Conservation (phyloP, 2,329 filamentous ascomycete genomes). For the Pyricularia pennisetigena region DNA sequence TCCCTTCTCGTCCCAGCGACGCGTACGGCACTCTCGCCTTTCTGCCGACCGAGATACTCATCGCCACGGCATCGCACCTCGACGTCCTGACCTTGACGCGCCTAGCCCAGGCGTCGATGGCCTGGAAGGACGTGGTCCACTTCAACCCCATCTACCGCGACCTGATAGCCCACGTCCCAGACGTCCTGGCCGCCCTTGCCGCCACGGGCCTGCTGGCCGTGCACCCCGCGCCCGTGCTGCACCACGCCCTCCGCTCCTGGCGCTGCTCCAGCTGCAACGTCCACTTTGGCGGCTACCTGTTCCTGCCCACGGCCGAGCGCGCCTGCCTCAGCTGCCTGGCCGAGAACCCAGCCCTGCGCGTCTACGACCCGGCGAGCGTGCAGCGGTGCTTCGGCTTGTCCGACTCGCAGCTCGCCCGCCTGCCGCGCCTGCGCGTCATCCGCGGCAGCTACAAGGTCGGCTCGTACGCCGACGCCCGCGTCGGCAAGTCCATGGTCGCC, state of each 20-base stretch:
- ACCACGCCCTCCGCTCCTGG: background rate
- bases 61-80: background rate
- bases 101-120: background rate
- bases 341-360: background rate
- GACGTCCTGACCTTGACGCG: slow-evolving; percentile 1
- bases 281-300: slow-evolving; percentile 4
- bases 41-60: background rate
- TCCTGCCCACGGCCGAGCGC: slow-evolving; percentile 3
- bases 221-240: background rate
- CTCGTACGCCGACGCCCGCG: background rate
- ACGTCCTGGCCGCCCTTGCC: background rate
- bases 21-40: background rate
- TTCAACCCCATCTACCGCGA: background rate
- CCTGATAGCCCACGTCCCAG: background rate
- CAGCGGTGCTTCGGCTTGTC: background rate
- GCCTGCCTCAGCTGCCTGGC: slow-evolving; percentile 1
- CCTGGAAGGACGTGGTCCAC: background rate
- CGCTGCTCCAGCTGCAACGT: background rate
- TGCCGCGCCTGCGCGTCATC: background rate
- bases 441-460: background rate
- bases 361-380: background rate
- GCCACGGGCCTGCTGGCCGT: background rate
- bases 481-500: background rate
- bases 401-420: background rate
- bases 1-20: background rate